Evolutionary conservation across 805 yeast species (phyloP).

Genomic region (Wickerhamiella sorbophila): DNA sequence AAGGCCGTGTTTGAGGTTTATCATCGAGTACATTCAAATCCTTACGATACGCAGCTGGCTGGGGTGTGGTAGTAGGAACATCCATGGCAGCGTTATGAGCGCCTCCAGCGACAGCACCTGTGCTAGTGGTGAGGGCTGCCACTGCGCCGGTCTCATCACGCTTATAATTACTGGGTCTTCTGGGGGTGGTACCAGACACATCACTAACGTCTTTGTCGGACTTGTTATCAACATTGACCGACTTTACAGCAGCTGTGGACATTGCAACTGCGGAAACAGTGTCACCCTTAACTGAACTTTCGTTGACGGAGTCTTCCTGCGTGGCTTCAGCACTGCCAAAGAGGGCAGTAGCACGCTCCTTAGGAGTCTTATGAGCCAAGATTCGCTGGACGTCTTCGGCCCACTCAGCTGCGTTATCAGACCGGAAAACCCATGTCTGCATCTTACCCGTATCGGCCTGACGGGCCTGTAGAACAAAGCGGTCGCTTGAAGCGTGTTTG

Average conservation of each 20-base stretch:
- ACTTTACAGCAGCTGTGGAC: constrained; percentile 2
- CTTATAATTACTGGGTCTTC: constrained; percentile 2
- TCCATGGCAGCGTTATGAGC: constrained; percentile 1
- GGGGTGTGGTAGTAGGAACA: neutral
- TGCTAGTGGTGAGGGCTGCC: neutral
- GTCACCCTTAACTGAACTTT: constrained; percentile 3
- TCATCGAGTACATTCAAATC: neutral
- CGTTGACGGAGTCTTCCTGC: neutral
- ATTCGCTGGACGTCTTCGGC: constrained; percentile 58
- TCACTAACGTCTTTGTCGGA: neutral
- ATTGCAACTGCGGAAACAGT: constrained; percentile 1
- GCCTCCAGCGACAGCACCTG: constrained; percentile 3
- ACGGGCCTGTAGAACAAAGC: constrained; percentile 49
- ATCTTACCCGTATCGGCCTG: constrained; percentile 32
- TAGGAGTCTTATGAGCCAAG: constrained; percentile 47
- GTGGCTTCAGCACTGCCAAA: constrained; percentile 3
- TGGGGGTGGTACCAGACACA: neutral
- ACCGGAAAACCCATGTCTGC: constrained; percentile 90
- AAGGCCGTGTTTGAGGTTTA: too few species aligned
- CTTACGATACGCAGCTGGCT: constrained; percentile 1
- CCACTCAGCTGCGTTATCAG: constrained; percentile 76
- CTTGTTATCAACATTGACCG: neutral
- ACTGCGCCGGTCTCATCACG: neutral
- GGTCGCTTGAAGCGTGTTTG: constrained; percentile 34
- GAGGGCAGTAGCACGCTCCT: constrained; percentile 16